Base-by-base conservation (phyloP, 2,329 filamentous ascomycete species). In the Atkinsonella hypoxylon region DNA sequence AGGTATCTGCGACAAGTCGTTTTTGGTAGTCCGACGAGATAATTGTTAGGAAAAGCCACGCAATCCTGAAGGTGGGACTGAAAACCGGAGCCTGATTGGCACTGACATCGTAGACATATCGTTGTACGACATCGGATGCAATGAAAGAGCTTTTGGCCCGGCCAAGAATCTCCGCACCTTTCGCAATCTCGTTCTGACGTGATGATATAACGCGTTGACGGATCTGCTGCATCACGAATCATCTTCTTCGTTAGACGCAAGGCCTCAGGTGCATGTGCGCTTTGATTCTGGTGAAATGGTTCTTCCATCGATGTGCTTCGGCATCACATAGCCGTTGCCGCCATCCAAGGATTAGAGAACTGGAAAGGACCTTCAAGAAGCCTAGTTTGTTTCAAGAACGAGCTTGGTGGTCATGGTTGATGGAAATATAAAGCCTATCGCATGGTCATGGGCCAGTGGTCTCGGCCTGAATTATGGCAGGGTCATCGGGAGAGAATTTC, bases 31-130 rank as follows among this genome's bases (percentile, higher is more conserved):
- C 44, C 49, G 13, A 47, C n/a, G 49, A 26, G 26, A 18, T 41
- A 20, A 18, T 47, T 51, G 31, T 47, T 41, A 15, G 49, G 49
- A 31, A 47, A 51, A 30, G 18, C 4, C 36, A 44, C 30, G 49
- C 49, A 51, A 38, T 51, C 49, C 17, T 51, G 44, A 15, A 47
- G 11, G 38, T 47, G 44, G 2, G 49, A 47, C 13, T 44, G 18
- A 17, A 51, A 41, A 30, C 44, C 38, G 7, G 44, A 30, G 26
- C 30, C 20, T 4, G 32, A 15, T 32, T 20, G 26, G 31, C 49
- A 51, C 32, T 51, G 49, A 13, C 49, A 51, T 2, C 39, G 31
- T 3, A 51, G 44, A 20, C 49, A 51, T 1, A 41, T 43, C 13
- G 45, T 51, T 4, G 31, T 44, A 13, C 45, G 45, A 31, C 49